These are phyloP conservation scores for Furcasterigmium sp. DNA, from an alignment of 2,329 filamentous ascomycete species.

Conservation along the genomic window DNA sequence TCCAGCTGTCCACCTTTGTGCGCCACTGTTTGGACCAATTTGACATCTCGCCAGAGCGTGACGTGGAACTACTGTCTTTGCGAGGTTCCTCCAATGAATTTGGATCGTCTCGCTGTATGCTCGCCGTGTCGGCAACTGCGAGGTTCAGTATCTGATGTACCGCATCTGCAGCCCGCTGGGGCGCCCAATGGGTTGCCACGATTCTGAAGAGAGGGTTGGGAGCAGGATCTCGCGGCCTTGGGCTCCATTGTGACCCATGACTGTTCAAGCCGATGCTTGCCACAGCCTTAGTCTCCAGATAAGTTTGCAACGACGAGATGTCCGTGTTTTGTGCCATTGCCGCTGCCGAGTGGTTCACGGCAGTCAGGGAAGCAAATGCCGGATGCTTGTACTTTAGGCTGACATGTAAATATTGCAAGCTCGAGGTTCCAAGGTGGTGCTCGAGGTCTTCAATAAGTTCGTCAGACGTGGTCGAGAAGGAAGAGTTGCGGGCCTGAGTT, in stretches of 20 bases:
- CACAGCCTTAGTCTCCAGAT: slow-evolving; percentile 45
- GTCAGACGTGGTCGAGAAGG: slow-evolving; percentile 31
- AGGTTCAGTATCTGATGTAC: slow-evolving; percentile 26
- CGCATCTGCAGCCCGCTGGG: slow-evolving; percentile 34
- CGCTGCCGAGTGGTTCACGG: slow-evolving; percentile 9
- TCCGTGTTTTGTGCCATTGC: slow-evolving; percentile 16
- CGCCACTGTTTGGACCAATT: not conserved
- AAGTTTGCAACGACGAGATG: slow-evolving; percentile 37
- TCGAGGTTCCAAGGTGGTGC: slow-evolving; percentile 44
- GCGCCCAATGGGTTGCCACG: slow-evolving; percentile 41
- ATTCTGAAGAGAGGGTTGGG: slow-evolving; percentile 36
- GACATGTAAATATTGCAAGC: slow-evolving; percentile 45
- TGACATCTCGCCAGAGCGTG: not conserved
- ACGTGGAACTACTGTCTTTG: not conserved
- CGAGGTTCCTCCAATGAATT: no score
- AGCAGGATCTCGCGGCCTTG: slow-evolving; percentile 24
- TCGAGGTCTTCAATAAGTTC: slow-evolving; percentile 56
- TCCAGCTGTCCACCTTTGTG: no score
- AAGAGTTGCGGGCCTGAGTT: not conserved
- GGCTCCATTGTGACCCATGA: slow-evolving; percentile 46
- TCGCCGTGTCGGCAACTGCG: slow-evolving; percentile 5
- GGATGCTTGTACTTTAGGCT: slow-evolving; percentile 51
- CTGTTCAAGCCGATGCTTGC: slow-evolving; percentile 46
- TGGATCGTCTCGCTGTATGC: slow-evolving; percentile 4
- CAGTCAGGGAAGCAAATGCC: slow-evolving; percentile 37